These are phyloP conservation scores for Lactifluus hygrophoroides DNA, from an alignment of 768 basidiomycete genomes.

Conservation along the genomic window DNA sequence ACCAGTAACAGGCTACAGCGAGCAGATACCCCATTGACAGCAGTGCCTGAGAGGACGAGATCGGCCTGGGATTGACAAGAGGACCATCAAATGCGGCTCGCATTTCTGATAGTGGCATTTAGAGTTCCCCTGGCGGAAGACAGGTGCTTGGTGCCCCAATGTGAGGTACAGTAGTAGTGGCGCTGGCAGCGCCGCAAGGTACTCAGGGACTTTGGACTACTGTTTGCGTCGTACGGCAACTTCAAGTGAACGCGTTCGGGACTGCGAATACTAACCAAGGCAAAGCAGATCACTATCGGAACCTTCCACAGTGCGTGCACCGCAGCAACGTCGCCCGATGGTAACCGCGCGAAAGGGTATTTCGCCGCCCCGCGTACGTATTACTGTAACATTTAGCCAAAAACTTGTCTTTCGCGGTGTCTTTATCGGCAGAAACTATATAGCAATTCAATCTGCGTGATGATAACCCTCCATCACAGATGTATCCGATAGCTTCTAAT, in stretches of 20 bases:
- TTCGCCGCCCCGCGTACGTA: not conserved
- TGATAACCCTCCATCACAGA: not conserved
- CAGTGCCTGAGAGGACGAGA: conserved; percentile 36
- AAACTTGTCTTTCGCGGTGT: not conserved
- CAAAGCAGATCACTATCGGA: not conserved
- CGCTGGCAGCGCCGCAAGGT: not conserved
- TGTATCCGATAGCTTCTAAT: not conserved
- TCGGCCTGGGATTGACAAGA: conserved; percentile 44
- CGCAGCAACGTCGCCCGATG: too few relatives aligned
- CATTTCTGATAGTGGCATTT: not conserved
- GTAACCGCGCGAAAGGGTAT: too few relatives aligned
- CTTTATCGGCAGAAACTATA: not conserved
- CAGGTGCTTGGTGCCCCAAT: not conserved
- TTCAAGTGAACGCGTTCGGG: not conserved
- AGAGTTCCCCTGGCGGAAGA: too few relatives aligned
- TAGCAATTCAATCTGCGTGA: not conserved
- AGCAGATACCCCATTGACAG: conserved; percentile 51
- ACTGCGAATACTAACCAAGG: too few relatives aligned
- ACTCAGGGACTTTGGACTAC: not conserved
- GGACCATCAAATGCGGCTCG: conserved; percentile 44
- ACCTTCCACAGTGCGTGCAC: not conserved
- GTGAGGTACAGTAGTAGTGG: not conserved
- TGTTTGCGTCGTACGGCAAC: not conserved
- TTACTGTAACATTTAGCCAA: too few relatives aligned
- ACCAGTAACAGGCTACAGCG: conserved; percentile 52